Base-by-base conservation (phyloP, 768 basidiomycete species). In the Naganishia vaughanmartiniae region DNA sequence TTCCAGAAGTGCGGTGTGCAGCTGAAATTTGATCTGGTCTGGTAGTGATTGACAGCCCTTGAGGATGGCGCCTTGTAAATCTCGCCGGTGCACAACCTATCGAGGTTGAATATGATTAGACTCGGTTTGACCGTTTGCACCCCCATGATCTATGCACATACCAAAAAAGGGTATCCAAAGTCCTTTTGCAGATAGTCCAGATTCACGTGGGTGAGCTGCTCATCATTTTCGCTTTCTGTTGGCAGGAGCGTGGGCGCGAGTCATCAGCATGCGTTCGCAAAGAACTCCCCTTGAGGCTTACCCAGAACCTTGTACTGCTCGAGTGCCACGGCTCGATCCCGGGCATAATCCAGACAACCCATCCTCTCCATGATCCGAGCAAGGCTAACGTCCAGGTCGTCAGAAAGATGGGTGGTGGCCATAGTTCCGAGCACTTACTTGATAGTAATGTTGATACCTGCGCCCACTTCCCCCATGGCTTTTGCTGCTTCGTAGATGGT, bases 401-500 rank as follows among this genome's bases (percentile, higher is more conserved):
- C 45, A 53, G 51, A 2, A 45, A 31, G n/a, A 46, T 4, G 36
- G 17, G 17, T 26, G 12, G 19, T 26, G 19, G 6, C 28, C 26
- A 5, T 7, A 42, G 11, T 4, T 1, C 15, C 4, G 14, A 10
- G 6, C 14, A 63, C 60, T 12, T 42, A 63, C 60, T 83, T 83
- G 14, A 82, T 81, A 3, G 81, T 78, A 33, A 82, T 74, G 73
- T 83, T 82, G 56, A 83, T 83, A 0, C 82, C 82, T 1, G 82
- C 80, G 0, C 82, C 82, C 9, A 83, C 81, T 69, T 82, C 81
- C 2, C 79, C 81, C 5, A 82, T 63, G 26, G 75, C 71, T 30
- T 73, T 69, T 24, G 81, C 79, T 4, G 74, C 54, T 72, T 83
- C 81, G 72, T 74, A 81, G 1, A 82, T 76, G 48, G 76, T 71